phyloP scores from a whole-genome alignment of 192 early-diverging fungal genomes.

The Coemansia asiatica region DNA sequence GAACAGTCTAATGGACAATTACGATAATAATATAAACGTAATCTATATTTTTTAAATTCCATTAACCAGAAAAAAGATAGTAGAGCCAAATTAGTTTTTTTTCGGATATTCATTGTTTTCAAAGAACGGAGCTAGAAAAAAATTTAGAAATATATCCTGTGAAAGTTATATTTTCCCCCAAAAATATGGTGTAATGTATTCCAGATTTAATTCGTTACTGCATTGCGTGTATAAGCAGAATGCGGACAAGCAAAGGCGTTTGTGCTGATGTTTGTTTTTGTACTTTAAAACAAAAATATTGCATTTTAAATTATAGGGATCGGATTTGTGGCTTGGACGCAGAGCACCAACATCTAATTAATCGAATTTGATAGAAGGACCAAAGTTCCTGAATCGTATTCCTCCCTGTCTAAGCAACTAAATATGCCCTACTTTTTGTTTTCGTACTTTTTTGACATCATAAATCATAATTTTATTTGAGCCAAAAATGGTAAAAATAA shows the following conservation, averaged over 20 bases:
- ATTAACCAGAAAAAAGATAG: not conserved
- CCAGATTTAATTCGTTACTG: not conserved
- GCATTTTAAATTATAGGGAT: not conserved
- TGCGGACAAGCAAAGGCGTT: too few relatives aligned
- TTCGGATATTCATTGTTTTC: not conserved
- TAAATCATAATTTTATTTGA: not conserved
- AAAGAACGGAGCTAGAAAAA: not conserved
- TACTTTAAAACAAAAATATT: not conserved
- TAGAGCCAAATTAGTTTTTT: not conserved
- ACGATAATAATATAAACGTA: conserved; percentile 2
- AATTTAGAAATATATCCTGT: not conserved
- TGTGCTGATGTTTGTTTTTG: not conserved
- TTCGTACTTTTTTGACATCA: not conserved
- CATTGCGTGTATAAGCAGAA: not conserved
- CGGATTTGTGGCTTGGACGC: not conserved
- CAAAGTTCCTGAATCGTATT: not conserved
- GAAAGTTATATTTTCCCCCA: not conserved
- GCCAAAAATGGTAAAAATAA: not conserved
- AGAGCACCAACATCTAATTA: not conserved
- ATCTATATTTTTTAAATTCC: not conserved
- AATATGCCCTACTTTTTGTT: not conserved
- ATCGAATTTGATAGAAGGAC: not conserved
- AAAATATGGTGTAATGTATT: not conserved
- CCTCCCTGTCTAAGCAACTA: not conserved
- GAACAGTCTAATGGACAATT: not conserved